These are phyloP conservation scores for Pelagomonas calceolata DNA, from an alignment of 108 stramenopile species.

Conservation along the genomic window DNA sequence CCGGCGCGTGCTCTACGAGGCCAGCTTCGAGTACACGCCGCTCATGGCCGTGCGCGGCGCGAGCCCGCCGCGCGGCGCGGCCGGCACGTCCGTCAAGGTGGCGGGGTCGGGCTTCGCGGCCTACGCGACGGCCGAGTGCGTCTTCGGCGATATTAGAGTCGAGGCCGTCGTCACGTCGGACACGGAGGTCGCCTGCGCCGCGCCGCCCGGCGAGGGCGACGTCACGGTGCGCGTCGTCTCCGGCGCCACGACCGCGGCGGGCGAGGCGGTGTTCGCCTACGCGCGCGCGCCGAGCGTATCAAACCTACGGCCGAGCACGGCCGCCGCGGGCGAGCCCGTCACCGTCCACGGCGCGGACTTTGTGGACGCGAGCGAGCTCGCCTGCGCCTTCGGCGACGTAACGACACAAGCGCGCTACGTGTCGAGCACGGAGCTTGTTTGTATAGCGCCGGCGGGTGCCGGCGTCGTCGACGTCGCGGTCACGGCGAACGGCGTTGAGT, in stretches of 20 bases:
- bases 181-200: neutral
- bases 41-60: constrained; percentile 2
- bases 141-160: constrained; percentile 6
- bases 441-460: constrained; percentile 12
- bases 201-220: neutral
- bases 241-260: too few species aligned
- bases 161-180: neutral
- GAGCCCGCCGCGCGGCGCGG: constrained; percentile 16
- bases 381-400: constrained; percentile 7
- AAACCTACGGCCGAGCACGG: neutral
- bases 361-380: constrained; percentile 6
- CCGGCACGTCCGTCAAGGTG: constrained; percentile 15
- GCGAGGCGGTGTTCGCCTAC: neutral
- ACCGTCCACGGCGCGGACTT: constrained; percentile 21
- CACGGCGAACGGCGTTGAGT: constrained; percentile 8
- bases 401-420: constrained; percentile 8
- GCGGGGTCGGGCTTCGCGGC: constrained; percentile 9
- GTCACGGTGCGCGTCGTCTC: too few species aligned
- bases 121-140: neutral
- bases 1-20: neutral
- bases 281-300: neutral
- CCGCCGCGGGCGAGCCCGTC: constrained; percentile 7
- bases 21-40: constrained; percentile 1
- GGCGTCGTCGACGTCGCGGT: constrained; percentile 9
- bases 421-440: constrained; percentile 1